A percentile compares a stretch with the other conserved stretches of the same genome.
phyloP scores from a whole-genome alignment of 495 filamentous ascomycete species.

The Collariella sp. region DNA sequence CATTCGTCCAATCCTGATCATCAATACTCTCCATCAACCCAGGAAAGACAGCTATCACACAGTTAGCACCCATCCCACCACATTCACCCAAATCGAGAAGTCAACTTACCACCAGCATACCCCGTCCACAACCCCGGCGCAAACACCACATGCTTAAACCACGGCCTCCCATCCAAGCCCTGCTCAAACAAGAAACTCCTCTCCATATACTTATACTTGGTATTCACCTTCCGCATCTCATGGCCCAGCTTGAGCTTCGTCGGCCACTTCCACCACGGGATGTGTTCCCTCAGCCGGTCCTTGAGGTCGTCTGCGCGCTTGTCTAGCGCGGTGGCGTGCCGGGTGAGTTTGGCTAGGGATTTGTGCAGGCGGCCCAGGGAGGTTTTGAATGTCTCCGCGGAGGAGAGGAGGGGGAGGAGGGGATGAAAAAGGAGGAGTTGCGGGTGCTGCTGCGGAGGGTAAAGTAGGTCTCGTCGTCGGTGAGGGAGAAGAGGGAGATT shows the following conservation, averaged over 20 bases:
- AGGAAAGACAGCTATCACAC: constrained; percentile 59
- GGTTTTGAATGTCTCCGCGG: constrained; percentile 42
- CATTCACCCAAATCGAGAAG: neutral
- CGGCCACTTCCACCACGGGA: constrained; percentile 78
- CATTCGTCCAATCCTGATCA: constrained; percentile 60
- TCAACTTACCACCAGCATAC: constrained; percentile 57
- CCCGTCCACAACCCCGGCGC: constrained; percentile 85
- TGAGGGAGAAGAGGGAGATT: constrained; percentile 21
- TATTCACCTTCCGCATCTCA: constrained; percentile 56
- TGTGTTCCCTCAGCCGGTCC: constrained; percentile 54
- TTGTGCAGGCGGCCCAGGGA: constrained; percentile 36
- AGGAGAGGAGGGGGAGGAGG: constrained; percentile 33
- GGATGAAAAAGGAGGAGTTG: constrained; percentile 35
- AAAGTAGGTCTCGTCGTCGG: constrained; percentile 36
- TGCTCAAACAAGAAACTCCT: constrained; percentile 67
- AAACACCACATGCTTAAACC: constrained; percentile 92
- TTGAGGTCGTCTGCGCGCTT: constrained; percentile 54
- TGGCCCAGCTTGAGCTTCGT: constrained; percentile 54
- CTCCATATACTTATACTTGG: constrained; percentile 70
- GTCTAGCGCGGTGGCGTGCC: constrained; percentile 52
- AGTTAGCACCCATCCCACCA: constrained; percentile 10
- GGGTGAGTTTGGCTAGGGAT: constrained; percentile 44
- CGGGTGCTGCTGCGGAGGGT: constrained; percentile 46
- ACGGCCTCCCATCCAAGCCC: constrained; percentile 73
- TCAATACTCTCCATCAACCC: constrained; percentile 80